Evolutionary conservation across 1,139 yeast genomes (phyloP), one percentile per base, ranked within the genome.

Genomic region (Saccharomyces pastorianus): DNA sequence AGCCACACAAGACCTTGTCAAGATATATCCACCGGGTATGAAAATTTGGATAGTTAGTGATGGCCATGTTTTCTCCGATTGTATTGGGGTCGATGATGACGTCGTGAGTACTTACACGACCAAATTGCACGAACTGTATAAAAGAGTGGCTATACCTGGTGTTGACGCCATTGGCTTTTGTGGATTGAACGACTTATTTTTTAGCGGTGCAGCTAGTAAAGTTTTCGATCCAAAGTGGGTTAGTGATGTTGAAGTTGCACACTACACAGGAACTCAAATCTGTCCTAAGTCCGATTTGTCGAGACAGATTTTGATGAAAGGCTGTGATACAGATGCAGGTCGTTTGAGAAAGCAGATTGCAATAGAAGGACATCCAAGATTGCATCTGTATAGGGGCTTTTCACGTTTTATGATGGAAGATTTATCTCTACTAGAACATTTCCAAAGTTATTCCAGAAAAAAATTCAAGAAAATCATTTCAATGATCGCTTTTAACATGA

Each of bases 1-100:
- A 29, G 65, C 67, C 7, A 62, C 71, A 9, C 56, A 63, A 48
- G 65, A 64, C 34, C 64, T 80, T 5, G 64, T 70, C 52, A 58
- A 65, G 25, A 60, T 81, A 34, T 81, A 82, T 65, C 73, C 78
- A 1, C 84, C 85, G 0, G 85, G 85, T 1, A 69, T 81, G 64
- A 73, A 76, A 52, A 66, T 81, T 47, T 78, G 77, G 75, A 80
- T 82, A 63, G 84, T 82, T 27, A 78, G 83, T 64, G 86, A 82
- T 61, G 85, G 86, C 0, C 86, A 82, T 64, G 86, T 82, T 9
- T 82, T 82, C 67, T 79, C 84, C 58, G 86, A 82, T 65, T 82
- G 85, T 67, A 80, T 78, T 64, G 79, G 76, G 50, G 76, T 72
- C 46, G 83, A 80, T 64, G 86, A 82, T 62, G 73, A 70, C 44